Conservation (phyloP, 2,329 filamentous ascomycete species). For the Exophiala spinifera region DNA sequence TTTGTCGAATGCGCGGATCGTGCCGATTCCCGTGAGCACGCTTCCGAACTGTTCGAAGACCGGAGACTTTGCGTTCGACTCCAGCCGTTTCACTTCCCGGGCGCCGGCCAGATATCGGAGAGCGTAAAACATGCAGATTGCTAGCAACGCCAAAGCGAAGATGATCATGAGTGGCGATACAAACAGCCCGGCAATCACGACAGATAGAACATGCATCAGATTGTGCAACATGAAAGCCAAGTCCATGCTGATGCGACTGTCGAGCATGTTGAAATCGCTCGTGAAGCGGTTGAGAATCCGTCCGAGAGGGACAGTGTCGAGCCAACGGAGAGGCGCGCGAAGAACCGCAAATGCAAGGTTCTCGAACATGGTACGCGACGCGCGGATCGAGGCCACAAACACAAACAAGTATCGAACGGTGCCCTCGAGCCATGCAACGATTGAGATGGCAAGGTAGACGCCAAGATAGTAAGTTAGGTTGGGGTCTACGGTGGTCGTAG, state of each 20-base stretch:
- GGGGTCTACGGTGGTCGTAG: constrained; percentile 26
- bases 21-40: constrained; percentile 67
- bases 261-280: constrained; percentile 70
- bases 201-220: constrained; percentile 60
- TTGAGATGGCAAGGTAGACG: constrained; percentile 63
- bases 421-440: constrained; percentile 53
- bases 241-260: constrained; percentile 63
- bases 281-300: constrained; percentile 76
- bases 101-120: constrained; percentile 66
- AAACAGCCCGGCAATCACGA: constrained; percentile 64
- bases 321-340: constrained; percentile 71
- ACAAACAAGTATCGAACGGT: constrained; percentile 62
- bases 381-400: constrained; percentile 63
- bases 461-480: constrained; percentile 62
- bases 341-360: constrained; percentile 65
- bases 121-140: constrained; percentile 58
- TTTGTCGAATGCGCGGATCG: constrained; percentile 74
- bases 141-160: constrained; percentile 57
- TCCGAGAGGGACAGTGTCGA: constrained; percentile 75
- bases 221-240: constrained; percentile 60
- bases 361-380: constrained; percentile 66
- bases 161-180: constrained; percentile 66
- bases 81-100: constrained; percentile 71
- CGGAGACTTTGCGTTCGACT: constrained; percentile 73
- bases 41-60: constrained; percentile 78